Evolutionary conservation across 148 eudicot species (phyloP), one percentile per base, ranked within the genome.

Genomic region (Persicaria tinctoria): DNA sequence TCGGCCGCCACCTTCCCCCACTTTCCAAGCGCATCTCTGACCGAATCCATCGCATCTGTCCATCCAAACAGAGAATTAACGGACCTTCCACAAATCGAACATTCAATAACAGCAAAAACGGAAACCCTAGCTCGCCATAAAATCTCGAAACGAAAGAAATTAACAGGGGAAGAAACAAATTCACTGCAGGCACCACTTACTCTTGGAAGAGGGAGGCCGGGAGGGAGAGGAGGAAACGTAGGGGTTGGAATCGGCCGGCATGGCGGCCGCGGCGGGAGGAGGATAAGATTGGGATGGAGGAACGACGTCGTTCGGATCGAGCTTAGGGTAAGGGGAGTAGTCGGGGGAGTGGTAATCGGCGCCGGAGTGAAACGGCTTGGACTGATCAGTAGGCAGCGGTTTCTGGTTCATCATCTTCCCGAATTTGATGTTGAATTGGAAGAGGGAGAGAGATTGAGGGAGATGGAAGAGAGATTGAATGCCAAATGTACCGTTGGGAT

Each of bases 1-100:
- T 91, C 97, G 3, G 93, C 89, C 10, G 98, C 98, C 75, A 77
- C 85, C 89, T 91, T 93, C 23, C 95, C 93, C 93, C 90, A 93
- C 79, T 85, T 87, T 17, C 91, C 93, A 3, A 91, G 78, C 85
- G 79, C 95, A 76, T 86, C 98, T 83, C 88, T 93, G 75, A 93
- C 85, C 16, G 93, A 63, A 9, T 91, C 98, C 85, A 91, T 77
- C 74, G 81, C 76, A 83, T 84, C 98, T 91, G 70, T 44, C 23
- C 59, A 18, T 18, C 18, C 13, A 54, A 73, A 69, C 10, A 12
- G 9, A 41, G 5, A 11, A 73, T 72, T 8, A 56, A 56, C 62
- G 18, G 20, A 18, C n/a, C 23, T 7, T 18, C 10, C 9, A 17
- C 3, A 56, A 56, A 56, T 56, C 62, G 23, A 17, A 9, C 8